These are phyloP conservation scores for Kockiozyma suomiensis DNA, from an alignment of 805 yeast species.

Conservation along the genomic window DNA sequence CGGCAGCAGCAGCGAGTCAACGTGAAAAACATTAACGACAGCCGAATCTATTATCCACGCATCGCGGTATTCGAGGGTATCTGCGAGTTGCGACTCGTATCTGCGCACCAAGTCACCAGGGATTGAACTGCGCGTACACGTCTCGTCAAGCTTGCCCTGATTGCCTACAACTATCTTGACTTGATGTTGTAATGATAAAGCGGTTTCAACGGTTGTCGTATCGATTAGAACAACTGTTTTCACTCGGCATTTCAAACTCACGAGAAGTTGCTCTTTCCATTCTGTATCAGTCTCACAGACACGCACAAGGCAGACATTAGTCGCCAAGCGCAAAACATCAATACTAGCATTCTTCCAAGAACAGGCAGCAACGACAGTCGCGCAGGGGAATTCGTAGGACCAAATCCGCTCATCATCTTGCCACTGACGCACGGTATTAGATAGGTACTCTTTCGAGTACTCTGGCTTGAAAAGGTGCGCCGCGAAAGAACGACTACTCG, in stretches of 20 bases:
- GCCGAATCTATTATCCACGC: slow-evolving; percentile 1
- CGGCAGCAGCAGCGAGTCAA: not conserved
- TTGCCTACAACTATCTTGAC: not conserved
- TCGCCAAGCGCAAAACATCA: not conserved
- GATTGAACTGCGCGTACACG: not conserved
- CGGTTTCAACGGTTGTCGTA: not conserved
- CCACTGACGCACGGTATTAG: not conserved
- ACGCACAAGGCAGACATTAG: no score
- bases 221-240: no score
- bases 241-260: no score
- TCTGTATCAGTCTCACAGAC: no score
- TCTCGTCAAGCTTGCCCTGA: not conserved
- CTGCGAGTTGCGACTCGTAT: slow-evolving; percentile 5
- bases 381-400: slow-evolving; percentile 8
- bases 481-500: not conserved
- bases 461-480: not conserved
- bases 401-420: not conserved
- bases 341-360: no score
- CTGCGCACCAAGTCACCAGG: slow-evolving; percentile 6
- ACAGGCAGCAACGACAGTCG: not conserved
- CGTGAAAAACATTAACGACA: slow-evolving; percentile 1
- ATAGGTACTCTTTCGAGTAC: not conserved
- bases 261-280: no score
- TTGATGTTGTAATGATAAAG: not conserved
- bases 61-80: not conserved